Base-by-base conservation (phyloP, 2,329 filamentous ascomycete species). In the Verticillium dahliae region DNA sequence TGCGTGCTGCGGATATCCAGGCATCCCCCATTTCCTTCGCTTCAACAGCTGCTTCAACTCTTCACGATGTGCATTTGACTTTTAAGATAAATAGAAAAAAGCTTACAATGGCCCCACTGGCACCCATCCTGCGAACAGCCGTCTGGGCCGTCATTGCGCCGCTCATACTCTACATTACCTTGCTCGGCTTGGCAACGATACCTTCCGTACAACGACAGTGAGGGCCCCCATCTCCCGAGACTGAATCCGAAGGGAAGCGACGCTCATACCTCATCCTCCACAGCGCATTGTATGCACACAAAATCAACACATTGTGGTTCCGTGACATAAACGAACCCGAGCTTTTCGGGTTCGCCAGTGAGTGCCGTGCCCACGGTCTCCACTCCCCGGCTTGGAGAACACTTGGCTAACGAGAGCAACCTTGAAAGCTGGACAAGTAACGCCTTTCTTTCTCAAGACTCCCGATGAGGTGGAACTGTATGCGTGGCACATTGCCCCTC, bases 401-500 rank as follows among this genome's bases (percentile, higher is more conserved):
- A 31, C 54, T 52, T 56, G 54, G 54, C 33, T 56, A 14, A 18
- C 56, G 50, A 9, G 41, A 41, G 14, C 14, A 31, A 15, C 15
- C 31, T 7, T 18, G 18, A 37, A 37, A 94, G 90, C 86, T 71
- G 92, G 92, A 67, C 94, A 98, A 76, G 90, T 96, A 2, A 92
- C 91, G 6, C 90, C 94, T 0, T 97, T 98, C 73, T 86, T 85
- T 57, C 76, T 98, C 41, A 77, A 76, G 4, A 95, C 92, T 0
- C 79, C 85, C 1, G 93, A 97, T 72, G 85, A 87, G 45, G 88
- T 93, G 73, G 85, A 80, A 2, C 77, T 98, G 18, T 96, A 95
- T 71, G 90, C 90, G 33, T 98, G 94, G 94, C 94, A 97, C 70
- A 83, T 98, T 60, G 78, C 97, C 57, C 94, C 94, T 0, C 75